Conservation (phyloP, 1,284 basidiomycete species). For the Irpex lacteus region DNA sequence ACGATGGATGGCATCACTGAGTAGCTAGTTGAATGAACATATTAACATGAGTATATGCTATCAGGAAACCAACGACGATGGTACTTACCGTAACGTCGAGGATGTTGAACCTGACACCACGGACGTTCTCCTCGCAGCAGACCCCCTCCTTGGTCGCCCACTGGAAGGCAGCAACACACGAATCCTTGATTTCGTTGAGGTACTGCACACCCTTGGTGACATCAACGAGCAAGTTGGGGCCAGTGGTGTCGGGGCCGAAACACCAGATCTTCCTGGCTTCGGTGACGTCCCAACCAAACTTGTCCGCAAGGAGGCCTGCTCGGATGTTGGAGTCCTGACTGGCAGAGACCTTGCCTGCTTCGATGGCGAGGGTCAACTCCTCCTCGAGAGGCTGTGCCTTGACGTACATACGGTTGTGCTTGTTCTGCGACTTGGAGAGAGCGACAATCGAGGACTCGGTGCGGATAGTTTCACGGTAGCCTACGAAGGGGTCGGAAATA, state of each 20-base stretch:
- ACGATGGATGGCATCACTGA: slow-evolving; percentile 99
- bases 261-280: slow-evolving; percentile 99
- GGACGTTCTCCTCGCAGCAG: slow-evolving; percentile 92
- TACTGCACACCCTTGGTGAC: slow-evolving; percentile 99
- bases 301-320: slow-evolving; percentile 94
- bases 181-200: slow-evolving; percentile 99
- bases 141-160: slow-evolving; percentile 99
- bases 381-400: slow-evolving; percentile 94
- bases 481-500: slow-evolving; percentile 99
- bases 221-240: slow-evolving; percentile 96
- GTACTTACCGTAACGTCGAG: slow-evolving; percentile 86
- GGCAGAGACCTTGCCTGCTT: slow-evolving; percentile 81
- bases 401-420: slow-evolving; percentile 98
- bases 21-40: slow-evolving; percentile 53
- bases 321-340: slow-evolving; percentile 99
- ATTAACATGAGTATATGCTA: slow-evolving; percentile 1
- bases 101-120: slow-evolving; percentile 95
- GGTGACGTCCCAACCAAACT: slow-evolving; percentile 98
- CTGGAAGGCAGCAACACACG: slow-evolving; percentile 98
- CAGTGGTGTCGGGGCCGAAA: slow-evolving; percentile 98
- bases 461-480: slow-evolving; percentile 98
- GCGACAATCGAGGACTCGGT: slow-evolving; percentile 95
- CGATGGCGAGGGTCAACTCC: slow-evolving; percentile 92
- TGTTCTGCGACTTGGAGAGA: slow-evolving; percentile 99
- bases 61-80: slow-evolving; percentile 9